Conservation (phyloP, 495 filamentous ascomycete genomes). For the Penicillium antarcticum region DNA sequence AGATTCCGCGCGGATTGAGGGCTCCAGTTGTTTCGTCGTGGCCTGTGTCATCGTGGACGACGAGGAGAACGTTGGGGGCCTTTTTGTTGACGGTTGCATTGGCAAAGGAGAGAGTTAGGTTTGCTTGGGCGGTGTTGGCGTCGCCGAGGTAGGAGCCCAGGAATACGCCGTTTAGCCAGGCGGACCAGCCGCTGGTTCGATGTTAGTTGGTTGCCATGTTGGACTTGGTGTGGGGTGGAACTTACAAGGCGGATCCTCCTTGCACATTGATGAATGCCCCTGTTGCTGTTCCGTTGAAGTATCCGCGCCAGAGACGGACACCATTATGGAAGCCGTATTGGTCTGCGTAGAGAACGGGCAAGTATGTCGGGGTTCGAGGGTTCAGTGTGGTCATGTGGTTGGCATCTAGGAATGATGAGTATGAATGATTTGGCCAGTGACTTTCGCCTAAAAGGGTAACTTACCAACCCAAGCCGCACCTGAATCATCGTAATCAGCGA, state of each 20-base stretch:
- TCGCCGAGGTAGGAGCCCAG: slow-evolving; percentile 56
- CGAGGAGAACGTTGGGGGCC: slow-evolving; percentile 57
- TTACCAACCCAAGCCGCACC: slow-evolving; percentile 52
- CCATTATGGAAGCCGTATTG: slow-evolving; percentile 76
- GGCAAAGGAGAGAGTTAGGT: slow-evolving; percentile 29
- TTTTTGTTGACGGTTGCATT: slow-evolving; percentile 49
- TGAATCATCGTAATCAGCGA: slow-evolving; percentile 58
- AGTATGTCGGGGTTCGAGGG: slow-evolving; percentile 54
- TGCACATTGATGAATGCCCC: slow-evolving; percentile 56
- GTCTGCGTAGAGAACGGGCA: slow-evolving; percentile 54
- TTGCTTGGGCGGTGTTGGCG: slow-evolving; percentile 31
- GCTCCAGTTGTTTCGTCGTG: slow-evolving; percentile 60
- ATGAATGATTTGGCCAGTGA: background rate
- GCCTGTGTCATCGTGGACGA: slow-evolving; percentile 72
- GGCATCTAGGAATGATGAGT: slow-evolving; percentile 40
- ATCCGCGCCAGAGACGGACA: slow-evolving; percentile 63
- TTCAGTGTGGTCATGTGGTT: slow-evolving; percentile 58
- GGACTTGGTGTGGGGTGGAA: background rate
- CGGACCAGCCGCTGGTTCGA: slow-evolving; percentile 43
- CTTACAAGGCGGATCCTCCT: slow-evolving; percentile 59
- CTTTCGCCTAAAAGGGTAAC: slow-evolving; percentile 1
- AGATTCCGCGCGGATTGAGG: slow-evolving; percentile 66
- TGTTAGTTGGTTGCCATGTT: background rate
- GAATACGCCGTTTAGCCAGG: slow-evolving; percentile 54
- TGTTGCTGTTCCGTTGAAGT: slow-evolving; percentile 55